Conservation (phyloP, 306 rosid genomes). For the Cucumis sativus region DNA sequence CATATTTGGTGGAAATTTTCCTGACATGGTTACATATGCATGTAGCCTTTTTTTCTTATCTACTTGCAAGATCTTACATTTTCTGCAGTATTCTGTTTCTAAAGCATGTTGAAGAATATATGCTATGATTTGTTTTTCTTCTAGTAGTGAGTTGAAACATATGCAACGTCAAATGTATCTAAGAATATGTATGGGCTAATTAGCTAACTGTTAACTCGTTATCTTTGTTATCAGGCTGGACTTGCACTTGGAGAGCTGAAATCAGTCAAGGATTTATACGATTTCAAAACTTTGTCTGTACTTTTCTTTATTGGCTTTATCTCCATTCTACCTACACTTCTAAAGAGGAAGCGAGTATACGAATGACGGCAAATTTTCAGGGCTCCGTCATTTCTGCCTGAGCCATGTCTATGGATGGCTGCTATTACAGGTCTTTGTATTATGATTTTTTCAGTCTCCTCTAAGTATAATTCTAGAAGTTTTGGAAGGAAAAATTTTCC, state of each 20-base stretch:
- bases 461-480: not conserved
- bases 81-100: not conserved
- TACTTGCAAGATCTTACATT: not conserved
- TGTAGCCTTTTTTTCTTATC: not conserved
- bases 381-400: slow-evolving; percentile 1
- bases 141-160: not conserved
- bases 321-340: slow-evolving; percentile 56
- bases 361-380: slow-evolving; percentile 35
- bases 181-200: not conserved
- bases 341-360: slow-evolving; percentile 89
- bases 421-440: slow-evolving; percentile 4
- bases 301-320: slow-evolving; percentile 89
- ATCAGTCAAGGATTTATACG: slow-evolving; percentile 87
- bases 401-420: not conserved
- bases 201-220: not conserved
- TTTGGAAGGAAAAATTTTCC: not conserved
- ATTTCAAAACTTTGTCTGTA: slow-evolving; percentile 73
- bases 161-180: not conserved
- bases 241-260: slow-evolving; percentile 96
- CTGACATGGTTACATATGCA: no score
- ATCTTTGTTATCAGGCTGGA: slow-evolving; percentile 59
- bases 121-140: not conserved
- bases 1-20: not conserved
- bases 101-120: not conserved
- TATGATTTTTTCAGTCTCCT: no score